phyloP scores from a whole-genome alignment of 129 eudicot species.

The Saposhnikovia divaricata region DNA sequence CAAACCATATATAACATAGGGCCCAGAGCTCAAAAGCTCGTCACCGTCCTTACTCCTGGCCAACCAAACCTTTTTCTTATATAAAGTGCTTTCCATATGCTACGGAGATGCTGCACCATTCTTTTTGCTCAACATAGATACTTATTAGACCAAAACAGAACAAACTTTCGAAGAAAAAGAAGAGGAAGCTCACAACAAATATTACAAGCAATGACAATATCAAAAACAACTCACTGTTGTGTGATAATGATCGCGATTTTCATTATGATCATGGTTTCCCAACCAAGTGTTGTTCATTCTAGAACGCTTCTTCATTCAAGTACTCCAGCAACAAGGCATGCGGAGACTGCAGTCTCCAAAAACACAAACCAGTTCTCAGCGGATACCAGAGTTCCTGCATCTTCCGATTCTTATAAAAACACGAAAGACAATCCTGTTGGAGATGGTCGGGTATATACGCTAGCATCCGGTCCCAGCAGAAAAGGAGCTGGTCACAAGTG shows the following conservation, averaged over 20 bases:
- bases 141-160: not conserved
- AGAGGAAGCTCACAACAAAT: not conserved
- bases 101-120: conserved; percentile 15
- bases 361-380: not conserved
- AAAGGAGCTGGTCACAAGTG: conserved; percentile 12
- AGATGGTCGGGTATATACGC: not conserved
- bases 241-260: not conserved
- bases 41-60: conserved; percentile 12
- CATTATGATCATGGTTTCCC: not conserved
- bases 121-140: not conserved
- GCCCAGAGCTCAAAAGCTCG: conserved; percentile 1
- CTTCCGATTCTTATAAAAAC: not conserved
- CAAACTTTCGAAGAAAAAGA: not conserved
- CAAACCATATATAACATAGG: not conserved
- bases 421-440: not conserved
- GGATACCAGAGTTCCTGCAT: not conserved
- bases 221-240: not conserved
- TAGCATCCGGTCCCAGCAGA: conserved; percentile 13
- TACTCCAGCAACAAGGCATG: not conserved
- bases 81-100: conserved; percentile 8
- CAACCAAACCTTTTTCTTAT: conserved; percentile 5
- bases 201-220: not conserved
- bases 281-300: not conserved
- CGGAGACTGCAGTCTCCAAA: not conserved
- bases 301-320: not conserved